Base-by-base conservation (phyloP, 129 eudicot species). In the Chrysanthemum lavandulifolium region DNA sequence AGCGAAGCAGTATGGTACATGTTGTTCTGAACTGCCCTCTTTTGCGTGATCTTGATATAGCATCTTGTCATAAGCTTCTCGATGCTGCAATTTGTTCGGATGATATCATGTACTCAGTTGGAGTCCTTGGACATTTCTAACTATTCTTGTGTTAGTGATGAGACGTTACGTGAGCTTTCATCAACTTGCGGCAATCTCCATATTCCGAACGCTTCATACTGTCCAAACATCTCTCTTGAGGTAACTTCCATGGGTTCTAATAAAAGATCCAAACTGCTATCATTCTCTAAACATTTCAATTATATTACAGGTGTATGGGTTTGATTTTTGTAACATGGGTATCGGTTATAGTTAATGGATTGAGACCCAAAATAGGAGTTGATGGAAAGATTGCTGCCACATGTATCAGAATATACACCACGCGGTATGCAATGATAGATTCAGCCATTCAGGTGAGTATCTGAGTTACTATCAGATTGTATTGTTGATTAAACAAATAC, bases 61-160 rank as follows among this genome's bases (percentile, higher is more conserved):
- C 89, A 47, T 88, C 99, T 71, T 94, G 99, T 80, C 99, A 94
- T 88, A 94, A 94, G 87, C 96, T 94, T 83, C 81, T 92, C 65
- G 99, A 94, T 84, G 95, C 94, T 79, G 97, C 97, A 65, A 88
- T 94, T 58, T 96, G 99, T 19, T 82, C 94, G 48, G 99, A 96
- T 86, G 4, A 80, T 79, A 31, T 82, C 97, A 62, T 94, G 99
- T 77, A 96, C 91, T 13, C 91, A 84, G 13, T 63, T 90, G 84
- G 99, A 90, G 73, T 85, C 91, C 13, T 75, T 94, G 85, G 99
- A 94, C 78, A 88, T 94, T 92, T 90, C 99, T 6, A 90, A 84
- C 74, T 90, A 97, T 80, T 86, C 93, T 72, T 86, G 91, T 84
- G 89, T 90, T 69, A 94, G 85, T 75, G 97, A 94, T 60, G 99